Conservation (phyloP, 192 early-diverging fungal genomes). For the Entomortierella lignicola region DNA sequence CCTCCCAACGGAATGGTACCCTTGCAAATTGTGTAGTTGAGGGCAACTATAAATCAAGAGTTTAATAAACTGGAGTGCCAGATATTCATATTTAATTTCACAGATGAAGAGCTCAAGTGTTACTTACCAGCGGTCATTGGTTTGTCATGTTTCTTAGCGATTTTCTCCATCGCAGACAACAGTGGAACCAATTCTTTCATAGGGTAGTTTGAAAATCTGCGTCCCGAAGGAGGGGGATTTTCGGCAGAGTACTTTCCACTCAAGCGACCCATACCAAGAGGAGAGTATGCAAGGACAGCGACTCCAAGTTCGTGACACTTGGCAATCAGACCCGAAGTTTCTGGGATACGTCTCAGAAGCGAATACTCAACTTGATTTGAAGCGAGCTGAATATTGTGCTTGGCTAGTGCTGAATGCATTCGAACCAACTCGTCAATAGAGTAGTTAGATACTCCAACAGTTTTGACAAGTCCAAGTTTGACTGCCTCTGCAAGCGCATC, state of each 20-base stretch:
- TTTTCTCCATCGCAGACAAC: conserved; percentile 33
- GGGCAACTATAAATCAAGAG: conserved; percentile 34
- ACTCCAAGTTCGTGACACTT: conserved; percentile 80
- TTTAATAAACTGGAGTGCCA: no score
- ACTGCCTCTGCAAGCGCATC: conserved; percentile 60
- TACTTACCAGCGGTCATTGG: conserved; percentile 48
- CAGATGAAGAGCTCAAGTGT: neutral
- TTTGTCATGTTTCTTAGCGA: conserved; percentile 34
- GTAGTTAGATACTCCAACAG: conserved; percentile 66
- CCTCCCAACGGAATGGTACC: conserved; percentile 61
- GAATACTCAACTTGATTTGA: conserved; percentile 62
- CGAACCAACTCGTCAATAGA: conserved; percentile 44
- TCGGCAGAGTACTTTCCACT: conserved; percentile 64
- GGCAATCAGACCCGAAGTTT: conserved; percentile 73
- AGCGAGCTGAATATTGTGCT: conserved; percentile 58
- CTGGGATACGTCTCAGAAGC: conserved; percentile 72
- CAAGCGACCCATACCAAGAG: conserved; percentile 77
- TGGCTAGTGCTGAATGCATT: conserved; percentile 58
- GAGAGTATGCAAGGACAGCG: conserved; percentile 78
- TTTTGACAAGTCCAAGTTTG: conserved; percentile 57
- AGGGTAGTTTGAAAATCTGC: conserved; percentile 41
- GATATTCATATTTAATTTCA: no score
- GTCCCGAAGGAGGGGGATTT: conserved; percentile 43
- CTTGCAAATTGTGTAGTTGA: conserved; percentile 63
- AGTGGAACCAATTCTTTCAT: conserved; percentile 39